Evolutionary conservation across 768 basidiomycete species (phyloP).

Genomic region (Trichaptum fuscoviolaceum): DNA sequence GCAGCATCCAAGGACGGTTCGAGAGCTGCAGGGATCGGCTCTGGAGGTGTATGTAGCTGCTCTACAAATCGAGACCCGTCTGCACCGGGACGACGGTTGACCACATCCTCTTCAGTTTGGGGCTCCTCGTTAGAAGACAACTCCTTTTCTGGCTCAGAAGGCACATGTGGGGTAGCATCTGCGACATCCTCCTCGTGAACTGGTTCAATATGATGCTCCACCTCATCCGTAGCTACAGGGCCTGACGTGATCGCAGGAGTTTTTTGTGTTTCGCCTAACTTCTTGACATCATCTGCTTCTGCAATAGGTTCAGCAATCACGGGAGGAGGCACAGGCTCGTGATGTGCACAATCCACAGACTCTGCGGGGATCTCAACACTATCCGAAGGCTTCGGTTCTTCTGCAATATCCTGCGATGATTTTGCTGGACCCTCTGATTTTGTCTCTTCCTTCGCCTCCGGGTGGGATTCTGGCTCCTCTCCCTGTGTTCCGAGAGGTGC

Average conservation of each 20-base stretch:
- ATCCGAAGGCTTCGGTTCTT: neutral
- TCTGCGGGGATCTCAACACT: too few relatives aligned
- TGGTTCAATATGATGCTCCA: neutral
- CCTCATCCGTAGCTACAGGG: neutral
- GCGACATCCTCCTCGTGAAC: neutral
- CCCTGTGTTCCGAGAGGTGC: neutral
- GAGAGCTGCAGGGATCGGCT: neutral
- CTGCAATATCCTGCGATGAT: neutral
- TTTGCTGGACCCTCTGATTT: neutral
- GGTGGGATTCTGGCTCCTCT: too few relatives aligned
- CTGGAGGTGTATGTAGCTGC: constrained; percentile 1
- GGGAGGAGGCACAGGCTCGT: constrained; percentile 6
- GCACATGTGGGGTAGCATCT: neutral
- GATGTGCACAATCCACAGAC: neutral
- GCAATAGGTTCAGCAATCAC: constrained; percentile 2
- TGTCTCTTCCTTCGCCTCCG: neutral
- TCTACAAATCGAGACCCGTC: constrained; percentile 2
- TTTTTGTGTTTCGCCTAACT: neutral
- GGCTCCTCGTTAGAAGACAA: neutral
- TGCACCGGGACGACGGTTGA: neutral
- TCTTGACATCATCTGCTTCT: neutral
- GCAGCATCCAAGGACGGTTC: neutral
- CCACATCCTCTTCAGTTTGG: neutral
- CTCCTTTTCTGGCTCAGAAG: constrained; percentile 2
- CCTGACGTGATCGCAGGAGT: neutral